A percentile compares a stretch with the other conserved stretches of the same genome.
Evolutionary conservation across 2,329 filamentous ascomycete genomes (phyloP).

Genomic region (Neobulgaria alba): DNA sequence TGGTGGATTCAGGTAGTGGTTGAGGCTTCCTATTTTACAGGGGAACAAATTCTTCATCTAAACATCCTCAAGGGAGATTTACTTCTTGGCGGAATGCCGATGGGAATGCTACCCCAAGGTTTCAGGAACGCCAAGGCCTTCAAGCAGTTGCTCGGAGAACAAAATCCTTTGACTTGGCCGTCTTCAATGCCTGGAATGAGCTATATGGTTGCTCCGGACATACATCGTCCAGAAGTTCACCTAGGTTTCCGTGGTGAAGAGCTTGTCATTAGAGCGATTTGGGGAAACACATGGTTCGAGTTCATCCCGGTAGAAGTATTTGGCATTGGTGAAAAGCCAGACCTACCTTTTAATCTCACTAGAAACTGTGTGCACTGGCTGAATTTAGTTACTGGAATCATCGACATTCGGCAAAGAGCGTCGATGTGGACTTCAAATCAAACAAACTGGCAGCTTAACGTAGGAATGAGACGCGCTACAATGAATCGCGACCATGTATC

Average conservation of each 20-base stretch:
- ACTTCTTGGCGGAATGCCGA: neutral
- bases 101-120: slow-evolving; percentile 2
- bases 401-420: slow-evolving; percentile 44
- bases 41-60: neutral
- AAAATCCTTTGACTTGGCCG: slow-evolving; percentile 42
- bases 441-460: slow-evolving; percentile 34
- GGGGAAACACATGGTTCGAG: slow-evolving; percentile 24
- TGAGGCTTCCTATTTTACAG: neutral
- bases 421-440: slow-evolving; percentile 32
- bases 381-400: slow-evolving; percentile 33
- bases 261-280: slow-evolving; percentile 37
- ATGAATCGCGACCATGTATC: slow-evolving; percentile 18
- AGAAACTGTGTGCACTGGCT: slow-evolving; percentile 50
- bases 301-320: slow-evolving; percentile 31
- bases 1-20: neutral
- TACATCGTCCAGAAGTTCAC: slow-evolving; percentile 40
- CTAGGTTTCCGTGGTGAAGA: slow-evolving; percentile 38
- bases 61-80: slow-evolving; percentile 1
- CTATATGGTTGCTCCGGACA: slow-evolving; percentile 32
- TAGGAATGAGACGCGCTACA: slow-evolving; percentile 21
- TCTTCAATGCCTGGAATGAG: slow-evolving; percentile 46
- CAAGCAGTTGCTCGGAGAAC: slow-evolving; percentile 44
- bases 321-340: slow-evolving; percentile 25
- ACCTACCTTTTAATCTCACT: slow-evolving; percentile 44
- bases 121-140: neutral